Percentiles rank a stretch among this genome's conserved stretches.
phyloP scores from a whole-genome alignment of 495 filamentous ascomycete genomes.

The Tuber umbilicatum region DNA sequence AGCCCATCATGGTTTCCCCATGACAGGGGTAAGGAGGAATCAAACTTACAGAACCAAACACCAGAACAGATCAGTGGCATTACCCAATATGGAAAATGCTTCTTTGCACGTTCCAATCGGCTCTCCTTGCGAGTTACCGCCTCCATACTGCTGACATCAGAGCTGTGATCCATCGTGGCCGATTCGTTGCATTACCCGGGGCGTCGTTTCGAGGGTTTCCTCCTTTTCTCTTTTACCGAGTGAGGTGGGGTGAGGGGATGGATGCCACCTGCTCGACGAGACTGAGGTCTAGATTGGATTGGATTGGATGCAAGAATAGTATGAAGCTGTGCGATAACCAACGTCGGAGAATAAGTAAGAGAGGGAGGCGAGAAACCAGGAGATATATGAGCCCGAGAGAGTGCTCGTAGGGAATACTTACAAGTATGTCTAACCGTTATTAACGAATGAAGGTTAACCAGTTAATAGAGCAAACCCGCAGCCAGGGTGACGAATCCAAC shows the following conservation, averaged over 20 bases:
- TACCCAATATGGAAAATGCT: slow-evolving; percentile 59
- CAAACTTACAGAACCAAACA: slow-evolving; percentile 65
- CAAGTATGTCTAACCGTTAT: neutral
- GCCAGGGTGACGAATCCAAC: neutral
- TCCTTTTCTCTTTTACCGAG: neutral
- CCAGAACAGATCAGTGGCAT: slow-evolving; percentile 72
- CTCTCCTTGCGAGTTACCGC: slow-evolving; percentile 18
- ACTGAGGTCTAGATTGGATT: neutral
- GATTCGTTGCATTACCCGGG: neutral
- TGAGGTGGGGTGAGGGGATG: neutral
- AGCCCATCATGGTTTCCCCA: neutral
- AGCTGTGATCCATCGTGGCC: neutral
- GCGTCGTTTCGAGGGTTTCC: neutral
- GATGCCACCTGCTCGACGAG: neutral
- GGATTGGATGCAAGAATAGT: neutral
- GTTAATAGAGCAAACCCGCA: neutral
- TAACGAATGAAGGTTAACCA: neutral
- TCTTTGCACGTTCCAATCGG: slow-evolving; percentile 21
- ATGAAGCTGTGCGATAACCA: neutral
- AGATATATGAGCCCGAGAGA: neutral
- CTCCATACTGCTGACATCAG: neutral
- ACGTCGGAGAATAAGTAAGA: neutral
- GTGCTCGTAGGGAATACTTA: neutral
- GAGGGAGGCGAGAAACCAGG: neutral
- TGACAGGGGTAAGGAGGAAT: neutral